Evolutionary conservation across 1,284 basidiomycete genomes (phyloP), one percentile per base, ranked within the genome.

Genomic region (Puccinia horiana): DNA sequence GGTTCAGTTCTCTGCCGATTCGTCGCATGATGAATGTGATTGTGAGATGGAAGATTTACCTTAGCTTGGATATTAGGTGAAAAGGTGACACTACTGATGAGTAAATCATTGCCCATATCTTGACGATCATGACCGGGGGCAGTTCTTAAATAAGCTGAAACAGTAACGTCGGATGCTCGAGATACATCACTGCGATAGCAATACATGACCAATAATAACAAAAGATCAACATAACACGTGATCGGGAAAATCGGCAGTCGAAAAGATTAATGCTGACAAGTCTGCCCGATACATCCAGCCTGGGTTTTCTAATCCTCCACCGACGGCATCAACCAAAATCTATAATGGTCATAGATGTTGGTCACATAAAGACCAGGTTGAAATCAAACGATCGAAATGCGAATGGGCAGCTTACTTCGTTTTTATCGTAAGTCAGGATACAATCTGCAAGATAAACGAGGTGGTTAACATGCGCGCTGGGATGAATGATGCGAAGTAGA

Each of bases 61-160:
- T 82, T 82, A 42, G 70, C 65, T 40, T 82, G 42, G 26, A 82
- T 70, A n/a, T 75, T 82, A 37, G 80, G 80, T 12, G 61, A 82
- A 61, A 82, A 82, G 14, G 80, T 82, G 26, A 82, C 72, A 44
- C 44, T 82, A 35, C 73, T 69, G 32, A 82, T 73, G 14, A 82
- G 73, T 58, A 82, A 74, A 76, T 82, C 80, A 56, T 82, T 82
- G 11, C 80, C 80, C 80, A 82, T 82, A 63, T 82, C 80, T 75
- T 82, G 80, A 42, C 80, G 80, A 42, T 82, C 80, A 56, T 82
- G 80, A 67, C 80, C 80, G 0, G 80, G 80, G 18, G 80, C 80
- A 20, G 80, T 82, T 52, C 80, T 61, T 32, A 82, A 52, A 58
- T 82, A 82, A 44, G 80, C 80, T 40, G 80, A 82, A 23, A 82